phyloP scores from a whole-genome alignment of 1,284 basidiomycete genomes.

The Ustilago hordei region DNA sequence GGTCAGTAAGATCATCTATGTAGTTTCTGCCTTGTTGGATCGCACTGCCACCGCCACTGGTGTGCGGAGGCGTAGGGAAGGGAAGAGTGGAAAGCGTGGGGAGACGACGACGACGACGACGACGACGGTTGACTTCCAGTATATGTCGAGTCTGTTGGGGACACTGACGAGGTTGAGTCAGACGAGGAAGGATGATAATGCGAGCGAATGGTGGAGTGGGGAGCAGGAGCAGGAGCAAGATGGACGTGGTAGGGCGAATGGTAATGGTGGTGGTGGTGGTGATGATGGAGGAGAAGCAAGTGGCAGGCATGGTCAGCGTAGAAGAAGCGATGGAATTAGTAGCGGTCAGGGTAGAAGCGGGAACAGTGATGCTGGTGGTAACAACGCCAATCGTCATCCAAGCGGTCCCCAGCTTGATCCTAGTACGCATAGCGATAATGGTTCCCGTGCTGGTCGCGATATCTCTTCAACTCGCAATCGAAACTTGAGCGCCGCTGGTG shows the following conservation, averaged over 20 bases:
- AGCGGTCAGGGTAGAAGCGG: neutral
- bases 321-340: neutral
- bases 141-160: slow-evolving; percentile 40
- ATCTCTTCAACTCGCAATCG: neutral
- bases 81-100: neutral
- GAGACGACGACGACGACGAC: no score
- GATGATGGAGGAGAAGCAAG: neutral
- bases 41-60: slow-evolving; percentile 12
- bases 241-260: neutral
- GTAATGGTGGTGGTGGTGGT: slow-evolving; percentile 3
- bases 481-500: neutral
- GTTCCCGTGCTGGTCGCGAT: neutral
- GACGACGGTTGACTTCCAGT: slow-evolving; percentile 23
- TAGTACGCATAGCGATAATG: neutral
- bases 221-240: slow-evolving; percentile 12
- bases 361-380: neutral
- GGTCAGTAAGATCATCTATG: slow-evolving; percentile 51
- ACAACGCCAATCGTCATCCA: neutral
- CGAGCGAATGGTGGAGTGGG: slow-evolving; percentile 8
- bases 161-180: slow-evolving; percentile 42
- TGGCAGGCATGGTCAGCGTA: neutral
- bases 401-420: neutral
- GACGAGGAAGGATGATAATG: slow-evolving; percentile 28
- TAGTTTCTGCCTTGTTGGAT: slow-evolving; percentile 39
- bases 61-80: neutral